phyloP scores from a whole-genome alignment of 139 green algal genomes.

The Astrephomene gubernaculifera region DNA sequence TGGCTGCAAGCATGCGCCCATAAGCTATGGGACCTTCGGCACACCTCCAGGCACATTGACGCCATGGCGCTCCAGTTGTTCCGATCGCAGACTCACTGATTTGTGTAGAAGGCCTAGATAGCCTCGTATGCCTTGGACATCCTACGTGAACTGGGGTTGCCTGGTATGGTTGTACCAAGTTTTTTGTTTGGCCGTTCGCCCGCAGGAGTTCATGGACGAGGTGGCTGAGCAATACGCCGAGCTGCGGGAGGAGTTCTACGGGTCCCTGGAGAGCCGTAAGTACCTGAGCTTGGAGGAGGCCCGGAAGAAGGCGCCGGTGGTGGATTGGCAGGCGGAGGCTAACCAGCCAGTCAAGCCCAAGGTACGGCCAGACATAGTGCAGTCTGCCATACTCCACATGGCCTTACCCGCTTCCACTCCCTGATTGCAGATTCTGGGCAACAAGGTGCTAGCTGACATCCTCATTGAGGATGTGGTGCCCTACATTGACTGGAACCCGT shows the following conservation, averaged over 20 bases:
- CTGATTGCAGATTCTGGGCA: slow-evolving; percentile 56
- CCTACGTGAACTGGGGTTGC: no score
- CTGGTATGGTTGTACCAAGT: no score
- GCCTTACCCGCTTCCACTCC: neutral
- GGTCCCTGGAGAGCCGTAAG: slow-evolving; percentile 95
- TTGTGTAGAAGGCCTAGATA: no score
- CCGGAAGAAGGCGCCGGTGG: slow-evolving; percentile 62
- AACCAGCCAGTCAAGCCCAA: slow-evolving; percentile 85
- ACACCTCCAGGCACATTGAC: no score
- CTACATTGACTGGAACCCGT: slow-evolving; percentile 99
- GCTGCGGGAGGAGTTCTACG: slow-evolving; percentile 97
- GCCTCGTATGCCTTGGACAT: no score
- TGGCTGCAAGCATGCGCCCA: no score
- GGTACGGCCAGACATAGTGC: slow-evolving; percentile 26
- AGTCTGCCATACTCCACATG: neutral
- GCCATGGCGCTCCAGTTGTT: no score
- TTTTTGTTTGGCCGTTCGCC: neutral
- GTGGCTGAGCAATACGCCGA: slow-evolving; percentile 94
- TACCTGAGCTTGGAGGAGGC: slow-evolving; percentile 79
- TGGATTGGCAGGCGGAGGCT: slow-evolving; percentile 89
- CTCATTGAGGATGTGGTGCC: slow-evolving; percentile 92
- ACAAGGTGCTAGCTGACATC: slow-evolving; percentile 80
- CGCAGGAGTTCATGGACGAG: slow-evolving; percentile 83
- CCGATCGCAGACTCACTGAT: no score
- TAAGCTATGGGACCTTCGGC: no score